Percentiles rank a stretch among this genome's conserved stretches.
These are phyloP conservation scores for Acer campestre DNA, from an alignment of 345 rosid species.

Conservation along the genomic window DNA sequence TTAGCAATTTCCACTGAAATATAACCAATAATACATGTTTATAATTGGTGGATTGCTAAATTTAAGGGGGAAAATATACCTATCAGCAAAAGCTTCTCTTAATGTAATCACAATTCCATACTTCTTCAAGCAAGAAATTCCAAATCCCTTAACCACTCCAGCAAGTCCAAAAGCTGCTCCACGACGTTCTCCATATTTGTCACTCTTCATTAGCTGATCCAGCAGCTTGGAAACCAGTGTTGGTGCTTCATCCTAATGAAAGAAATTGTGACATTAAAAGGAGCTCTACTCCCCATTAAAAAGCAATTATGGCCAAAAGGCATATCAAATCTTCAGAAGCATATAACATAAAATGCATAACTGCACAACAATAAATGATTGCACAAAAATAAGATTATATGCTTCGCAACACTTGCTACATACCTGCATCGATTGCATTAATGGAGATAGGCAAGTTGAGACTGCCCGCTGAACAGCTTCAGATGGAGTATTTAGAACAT, in stretches of 20 bases:
- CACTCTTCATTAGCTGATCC: constrained; percentile 86
- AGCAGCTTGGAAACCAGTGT: constrained; percentile 72
- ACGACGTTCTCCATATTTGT: constrained; percentile 96
- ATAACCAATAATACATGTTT: neutral
- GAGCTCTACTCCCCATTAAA: neutral
- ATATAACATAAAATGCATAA: constrained; percentile 15
- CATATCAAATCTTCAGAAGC: neutral
- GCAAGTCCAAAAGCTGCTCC: constrained; percentile 99
- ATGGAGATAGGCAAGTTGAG: constrained; percentile 82
- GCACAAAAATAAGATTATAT: constrained; percentile 2
- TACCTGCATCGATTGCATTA: constrained; percentile 84
- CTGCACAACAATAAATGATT: neutral
- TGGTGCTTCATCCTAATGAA: constrained; percentile 72
- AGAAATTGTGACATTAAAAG: constrained; percentile 13
- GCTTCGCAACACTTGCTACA: constrained; percentile 26
- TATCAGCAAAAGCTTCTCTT: constrained; percentile 74
- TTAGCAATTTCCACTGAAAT: no score
- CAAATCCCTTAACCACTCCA: constrained; percentile 90
- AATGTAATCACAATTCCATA: constrained; percentile 62
- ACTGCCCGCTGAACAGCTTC: constrained; percentile 99
- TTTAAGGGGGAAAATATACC: constrained; percentile 41
- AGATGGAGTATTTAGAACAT: constrained; percentile 94
- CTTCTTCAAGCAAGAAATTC: constrained; percentile 84
- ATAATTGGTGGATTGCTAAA: neutral
- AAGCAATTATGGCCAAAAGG: neutral